Base-by-base conservation (phyloP, 352 stramenopile species). In the Pythium pectinolyticum region DNA sequence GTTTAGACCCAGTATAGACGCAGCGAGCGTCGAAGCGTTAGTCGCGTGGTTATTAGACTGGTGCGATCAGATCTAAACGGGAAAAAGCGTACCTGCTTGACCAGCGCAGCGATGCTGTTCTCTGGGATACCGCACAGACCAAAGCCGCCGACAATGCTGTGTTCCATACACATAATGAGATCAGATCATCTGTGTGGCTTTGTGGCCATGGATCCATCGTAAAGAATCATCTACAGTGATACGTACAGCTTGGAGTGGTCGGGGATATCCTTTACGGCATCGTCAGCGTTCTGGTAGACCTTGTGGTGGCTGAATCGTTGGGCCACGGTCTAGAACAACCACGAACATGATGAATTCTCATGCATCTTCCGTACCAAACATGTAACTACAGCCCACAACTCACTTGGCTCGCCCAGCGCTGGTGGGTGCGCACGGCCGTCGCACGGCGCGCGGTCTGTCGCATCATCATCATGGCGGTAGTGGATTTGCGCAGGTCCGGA, bases 111-210 rank as follows among this genome's bases (percentile, higher is more conserved):
- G 63, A 97, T 97, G 40, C 75, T 80, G 71, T 95, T 97, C 77
- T 97, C 91, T 0, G 91, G 91, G 55, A 97, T 97, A 20, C 91
- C 91, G 63, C 91, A 97, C 11, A 97, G 73, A 9, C 91, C 91
- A 71, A 97, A 97, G 20, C 91, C 91, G 41, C 91, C 91, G 9
- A 97, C 86, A 30, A 90, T 78, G 15, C 84, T 92, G 63, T 40
- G n/a, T n/a, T n/a, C n/a, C n/a, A n/a, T n/a, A n/a, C n/a, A n/a
- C 19, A 43, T 50, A 66, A 20, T 35, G 47, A 14, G 35, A 52
- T 57, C 19, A 48, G 30, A 46, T 25, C 39, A n/a, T 47, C 30
- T 63, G 50, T 50, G 46, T 24, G 35, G 31, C 49, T 20, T 25
- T 35, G 10, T 19, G 17, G 3, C 39, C 22, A 0, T 35, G 43